phyloP scores from a whole-genome alignment of 345 rosid species.

The Lumnitzera littorea region DNA sequence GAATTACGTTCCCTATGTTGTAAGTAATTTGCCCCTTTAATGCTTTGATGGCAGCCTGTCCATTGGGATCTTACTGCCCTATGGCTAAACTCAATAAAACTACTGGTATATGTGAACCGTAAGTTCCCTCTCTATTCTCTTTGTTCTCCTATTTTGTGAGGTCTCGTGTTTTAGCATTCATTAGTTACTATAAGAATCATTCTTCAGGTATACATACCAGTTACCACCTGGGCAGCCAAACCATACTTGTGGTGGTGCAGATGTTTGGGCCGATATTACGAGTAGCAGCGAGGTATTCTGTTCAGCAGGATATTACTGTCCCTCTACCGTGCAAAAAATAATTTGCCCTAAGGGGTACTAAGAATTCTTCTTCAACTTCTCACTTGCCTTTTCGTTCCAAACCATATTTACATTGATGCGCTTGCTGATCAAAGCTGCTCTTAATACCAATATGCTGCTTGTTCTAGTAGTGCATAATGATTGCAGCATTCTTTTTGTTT shows the following conservation, averaged over 20 bases:
- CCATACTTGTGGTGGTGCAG: constrained; percentile 95
- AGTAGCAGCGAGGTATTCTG: constrained; percentile 86
- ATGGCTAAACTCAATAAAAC: constrained; percentile 50
- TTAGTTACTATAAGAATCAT: constrained; percentile 40
- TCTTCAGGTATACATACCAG: constrained; percentile 81
- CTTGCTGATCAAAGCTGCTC: neutral
- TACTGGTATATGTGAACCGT: constrained; percentile 97
- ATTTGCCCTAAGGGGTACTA: constrained; percentile 85
- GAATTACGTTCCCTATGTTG: neutral
- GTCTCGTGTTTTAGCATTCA: constrained; percentile 14
- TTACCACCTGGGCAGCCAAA: constrained; percentile 66
- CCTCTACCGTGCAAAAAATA: constrained; percentile 59
- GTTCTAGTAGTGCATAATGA: neutral
- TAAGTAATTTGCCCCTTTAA: constrained; percentile 7
- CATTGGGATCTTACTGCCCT: constrained; percentile 91
- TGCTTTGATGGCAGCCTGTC: constrained; percentile 61
- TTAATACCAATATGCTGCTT: too few species aligned
- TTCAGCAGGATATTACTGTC: constrained; percentile 88
- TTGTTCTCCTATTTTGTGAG: neutral
- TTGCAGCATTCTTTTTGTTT: constrained; percentile 2
- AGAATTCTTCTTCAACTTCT: constrained; percentile 29
- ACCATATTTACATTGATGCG: neutral
- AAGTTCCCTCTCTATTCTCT: constrained; percentile 31
- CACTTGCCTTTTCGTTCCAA: neutral
- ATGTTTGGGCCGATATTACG: constrained; percentile 74